Conservation (phyloP, 257 asterid species). For the Linderniella brevidens region DNA sequence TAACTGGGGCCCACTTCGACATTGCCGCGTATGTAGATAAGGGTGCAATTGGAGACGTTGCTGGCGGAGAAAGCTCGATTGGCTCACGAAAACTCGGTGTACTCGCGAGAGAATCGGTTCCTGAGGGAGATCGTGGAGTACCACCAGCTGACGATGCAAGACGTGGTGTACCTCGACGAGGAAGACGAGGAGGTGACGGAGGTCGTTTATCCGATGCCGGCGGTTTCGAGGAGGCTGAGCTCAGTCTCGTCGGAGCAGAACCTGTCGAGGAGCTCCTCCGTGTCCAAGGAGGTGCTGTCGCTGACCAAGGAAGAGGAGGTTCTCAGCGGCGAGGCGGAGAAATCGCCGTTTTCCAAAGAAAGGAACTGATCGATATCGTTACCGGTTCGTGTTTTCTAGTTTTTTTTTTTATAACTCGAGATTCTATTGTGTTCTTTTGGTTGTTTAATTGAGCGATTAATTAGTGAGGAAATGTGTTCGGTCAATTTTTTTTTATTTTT, state of each 20-base stretch:
- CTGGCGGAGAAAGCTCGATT: conserved; percentile 80
- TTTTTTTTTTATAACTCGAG: too few relatives aligned
- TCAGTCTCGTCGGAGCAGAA: conserved; percentile 18
- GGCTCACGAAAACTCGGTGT: conserved; percentile 74
- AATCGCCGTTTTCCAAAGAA: too few relatives aligned
- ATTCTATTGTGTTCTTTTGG: too few relatives aligned
- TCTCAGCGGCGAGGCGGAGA: too few relatives aligned
- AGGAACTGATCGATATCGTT: too few relatives aligned
- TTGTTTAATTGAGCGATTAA: too few relatives aligned
- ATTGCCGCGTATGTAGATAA: conserved; percentile 28
- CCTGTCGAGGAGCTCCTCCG: conserved; percentile 2
- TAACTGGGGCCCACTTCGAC: background rate
- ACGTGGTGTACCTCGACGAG: conserved; percentile 71
- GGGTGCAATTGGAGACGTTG: conserved; percentile 82
- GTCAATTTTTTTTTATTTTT: too few relatives aligned
- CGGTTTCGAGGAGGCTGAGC: conserved; percentile 28
- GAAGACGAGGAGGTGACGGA: conserved; percentile 69
- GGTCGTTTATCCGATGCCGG: conserved; percentile 36
- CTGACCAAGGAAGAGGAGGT: too few relatives aligned
- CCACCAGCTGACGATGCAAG: conserved; percentile 86
- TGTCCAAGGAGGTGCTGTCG: too few relatives aligned
- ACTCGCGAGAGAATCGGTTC: conserved; percentile 82
- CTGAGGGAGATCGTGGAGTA: conserved; percentile 89
- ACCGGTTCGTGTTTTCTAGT: too few relatives aligned
- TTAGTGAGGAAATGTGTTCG: too few relatives aligned